Evolutionary conservation across 768 basidiomycete genomes (phyloP).

Genomic region (Cytidiella melzeri): DNA sequence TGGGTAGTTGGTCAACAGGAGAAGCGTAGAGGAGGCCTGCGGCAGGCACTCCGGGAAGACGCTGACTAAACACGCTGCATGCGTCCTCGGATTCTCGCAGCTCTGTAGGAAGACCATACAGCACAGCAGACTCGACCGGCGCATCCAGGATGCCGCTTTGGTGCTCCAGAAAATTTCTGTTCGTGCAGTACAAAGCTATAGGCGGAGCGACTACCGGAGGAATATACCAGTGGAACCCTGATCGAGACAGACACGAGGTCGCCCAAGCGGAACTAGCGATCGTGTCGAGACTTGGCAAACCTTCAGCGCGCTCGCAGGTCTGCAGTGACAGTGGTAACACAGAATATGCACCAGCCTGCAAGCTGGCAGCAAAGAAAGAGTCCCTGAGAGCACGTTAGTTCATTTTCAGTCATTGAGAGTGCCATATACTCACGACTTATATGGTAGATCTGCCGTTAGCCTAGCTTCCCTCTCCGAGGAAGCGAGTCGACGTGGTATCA

Average conservation of each 20-base stretch:
- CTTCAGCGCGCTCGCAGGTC: conserved; percentile 26
- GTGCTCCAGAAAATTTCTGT: conserved; percentile 74
- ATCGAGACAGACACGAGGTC: conserved; percentile 76
- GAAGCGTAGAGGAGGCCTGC: conserved; percentile 65
- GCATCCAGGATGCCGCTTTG: conserved; percentile 57
- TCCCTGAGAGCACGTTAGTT: conserved; percentile 36
- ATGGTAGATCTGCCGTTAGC: conserved; percentile 33
- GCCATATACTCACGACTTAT: conserved; percentile 35
- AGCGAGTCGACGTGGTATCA: conserved; percentile 50
- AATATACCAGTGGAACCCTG: conserved; percentile 76
- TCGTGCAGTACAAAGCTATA: conserved; percentile 62
- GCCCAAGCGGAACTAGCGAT: conserved; percentile 62
- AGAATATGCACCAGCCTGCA: conserved; percentile 27
- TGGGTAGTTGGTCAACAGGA: conserved; percentile 66
- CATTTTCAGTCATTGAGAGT: background rate
- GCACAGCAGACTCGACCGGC: conserved; percentile 64
- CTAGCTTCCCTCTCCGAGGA: conserved; percentile 40
- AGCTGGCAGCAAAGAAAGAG: conserved; percentile 41
- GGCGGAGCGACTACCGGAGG: conserved; percentile 85
- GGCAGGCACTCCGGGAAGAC: conserved; percentile 56
- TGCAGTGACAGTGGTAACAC: conserved; percentile 28
- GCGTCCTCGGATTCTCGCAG: conserved; percentile 53
- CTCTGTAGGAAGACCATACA: conserved; percentile 79
- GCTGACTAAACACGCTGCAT: conserved; percentile 37
- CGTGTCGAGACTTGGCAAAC: conserved; percentile 48